phyloP scores from a whole-genome alignment of 2,329 filamentous ascomycete genomes.

The Clonostachys byssicola region DNA sequence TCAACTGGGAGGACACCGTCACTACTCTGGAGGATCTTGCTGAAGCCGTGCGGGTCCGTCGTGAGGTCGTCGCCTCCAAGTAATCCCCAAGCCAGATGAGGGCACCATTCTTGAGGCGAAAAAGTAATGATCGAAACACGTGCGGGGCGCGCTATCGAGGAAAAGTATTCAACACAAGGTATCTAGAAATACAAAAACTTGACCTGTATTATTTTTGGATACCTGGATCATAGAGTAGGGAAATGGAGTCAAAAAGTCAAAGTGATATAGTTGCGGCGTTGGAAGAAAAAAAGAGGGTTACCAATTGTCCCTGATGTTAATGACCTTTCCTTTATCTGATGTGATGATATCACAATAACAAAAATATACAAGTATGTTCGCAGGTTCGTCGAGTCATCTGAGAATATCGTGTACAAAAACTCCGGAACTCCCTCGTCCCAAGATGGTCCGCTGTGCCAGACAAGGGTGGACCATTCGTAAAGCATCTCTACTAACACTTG shows the following conservation, averaged over 20 bases:
- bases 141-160: too few relatives aligned
- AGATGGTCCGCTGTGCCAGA: too few relatives aligned
- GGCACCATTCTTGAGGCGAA: slow-evolving; percentile 4
- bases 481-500: not conserved
- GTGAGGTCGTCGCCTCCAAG: slow-evolving; percentile 43
- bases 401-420: too few relatives aligned
- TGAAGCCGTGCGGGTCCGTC: slow-evolving; percentile 72
- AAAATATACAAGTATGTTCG: not conserved
- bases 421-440: too few relatives aligned
- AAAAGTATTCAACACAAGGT: slow-evolving; percentile 43
- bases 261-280: too few relatives aligned
- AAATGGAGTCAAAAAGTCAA: too few relatives aligned
- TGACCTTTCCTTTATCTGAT: not conserved
- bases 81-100: not conserved
- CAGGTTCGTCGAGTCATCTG: not conserved
- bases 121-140: slow-evolving; percentile 5
- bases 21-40: slow-evolving; percentile 80
- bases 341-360: not conserved
- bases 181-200: not conserved
- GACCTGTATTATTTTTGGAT: too few relatives aligned
- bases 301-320: too few relatives aligned
- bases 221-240: too few relatives aligned
- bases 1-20: slow-evolving; percentile 85
- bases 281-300: too few relatives aligned
- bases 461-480: too few relatives aligned